Evolutionary conservation across 345 rosid genomes (phyloP).

Genomic region (Aquilaria sinensis): DNA sequence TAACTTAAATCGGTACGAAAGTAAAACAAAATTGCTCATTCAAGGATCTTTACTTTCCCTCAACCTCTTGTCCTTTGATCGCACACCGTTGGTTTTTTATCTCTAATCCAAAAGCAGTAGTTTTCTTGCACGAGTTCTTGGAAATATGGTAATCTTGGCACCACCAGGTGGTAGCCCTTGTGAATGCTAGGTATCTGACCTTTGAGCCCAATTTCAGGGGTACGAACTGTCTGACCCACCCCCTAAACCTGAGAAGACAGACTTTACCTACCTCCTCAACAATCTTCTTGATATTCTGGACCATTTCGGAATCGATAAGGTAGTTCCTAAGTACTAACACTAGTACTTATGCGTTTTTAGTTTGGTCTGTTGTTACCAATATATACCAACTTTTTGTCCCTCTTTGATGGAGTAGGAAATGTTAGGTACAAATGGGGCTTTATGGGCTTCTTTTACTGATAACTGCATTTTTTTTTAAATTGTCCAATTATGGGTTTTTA

Average conservation of each 20-base stretch:
- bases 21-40: too few relatives aligned
- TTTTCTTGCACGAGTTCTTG: conserved; percentile 50
- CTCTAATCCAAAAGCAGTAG: conserved; percentile 15
- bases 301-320: conserved; percentile 28
- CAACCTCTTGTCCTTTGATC: too few relatives aligned
- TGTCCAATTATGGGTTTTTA: too few relatives aligned
- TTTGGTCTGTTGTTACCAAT: not conserved
- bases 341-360: not conserved
- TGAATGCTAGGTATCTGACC: conserved; percentile 27
- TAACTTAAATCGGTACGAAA: too few relatives aligned
- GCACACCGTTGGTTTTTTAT: too few relatives aligned
- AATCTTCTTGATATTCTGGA: conserved; percentile 34
- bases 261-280: conserved; percentile 17
- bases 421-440: too few relatives aligned
- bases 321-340: not conserved
- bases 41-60: too few relatives aligned
- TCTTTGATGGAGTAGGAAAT: too few relatives aligned
- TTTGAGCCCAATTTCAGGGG: conserved; percentile 41
- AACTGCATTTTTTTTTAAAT: too few relatives aligned
- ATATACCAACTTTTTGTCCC: too few relatives aligned
- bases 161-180: conserved; percentile 41
- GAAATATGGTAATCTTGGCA: conserved; percentile 59
- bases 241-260: conserved; percentile 28
- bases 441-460: too few relatives aligned
- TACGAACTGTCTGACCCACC: conserved; percentile 40